A percentile compares a stretch with the other conserved stretches of the same genome.
These are phyloP conservation scores for Saraca asoca DNA, from an alignment of 331 rosid genomes.

Conservation along the genomic window DNA sequence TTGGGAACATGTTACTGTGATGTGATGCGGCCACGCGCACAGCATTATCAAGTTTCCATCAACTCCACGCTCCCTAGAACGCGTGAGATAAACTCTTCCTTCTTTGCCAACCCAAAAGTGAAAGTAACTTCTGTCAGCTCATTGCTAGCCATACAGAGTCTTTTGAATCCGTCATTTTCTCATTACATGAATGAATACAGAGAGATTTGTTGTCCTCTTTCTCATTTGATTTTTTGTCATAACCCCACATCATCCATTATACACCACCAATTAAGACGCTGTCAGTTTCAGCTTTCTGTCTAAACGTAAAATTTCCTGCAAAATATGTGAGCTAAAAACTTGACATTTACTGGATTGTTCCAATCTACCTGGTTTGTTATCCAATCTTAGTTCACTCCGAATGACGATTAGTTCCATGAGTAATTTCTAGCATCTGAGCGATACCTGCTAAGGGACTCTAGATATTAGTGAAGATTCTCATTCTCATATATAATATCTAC, in stretches of 20 bases:
- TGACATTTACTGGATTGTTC: neutral
- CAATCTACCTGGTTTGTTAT: constrained; percentile 2
- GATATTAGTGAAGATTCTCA: constrained; percentile 33
- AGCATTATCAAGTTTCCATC: no score
- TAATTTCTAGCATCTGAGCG: constrained; percentile 39
- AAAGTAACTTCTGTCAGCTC: no score
- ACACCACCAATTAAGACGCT: constrained; percentile 30
- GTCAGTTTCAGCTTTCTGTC: neutral
- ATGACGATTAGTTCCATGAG: constrained; percentile 38
- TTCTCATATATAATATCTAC: neutral
- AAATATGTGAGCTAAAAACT: neutral
- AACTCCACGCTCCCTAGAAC: no score
- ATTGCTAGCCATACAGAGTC: no score
- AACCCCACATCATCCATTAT: constrained; percentile 23
- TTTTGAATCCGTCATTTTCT: no score
- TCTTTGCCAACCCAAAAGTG: no score
- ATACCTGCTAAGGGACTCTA: constrained; percentile 31
- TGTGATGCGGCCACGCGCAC: no score
- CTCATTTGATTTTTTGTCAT: neutral
- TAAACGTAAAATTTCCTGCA: neutral
- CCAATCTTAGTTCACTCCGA: constrained; percentile 27
- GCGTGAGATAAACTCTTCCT: no score
- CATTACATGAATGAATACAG: neutral
- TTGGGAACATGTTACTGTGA: no score
- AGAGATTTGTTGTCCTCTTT: neutral